Base-by-base conservation (phyloP, 495 filamentous ascomycete genomes). In the Hypoxylon fragiforme region DNA sequence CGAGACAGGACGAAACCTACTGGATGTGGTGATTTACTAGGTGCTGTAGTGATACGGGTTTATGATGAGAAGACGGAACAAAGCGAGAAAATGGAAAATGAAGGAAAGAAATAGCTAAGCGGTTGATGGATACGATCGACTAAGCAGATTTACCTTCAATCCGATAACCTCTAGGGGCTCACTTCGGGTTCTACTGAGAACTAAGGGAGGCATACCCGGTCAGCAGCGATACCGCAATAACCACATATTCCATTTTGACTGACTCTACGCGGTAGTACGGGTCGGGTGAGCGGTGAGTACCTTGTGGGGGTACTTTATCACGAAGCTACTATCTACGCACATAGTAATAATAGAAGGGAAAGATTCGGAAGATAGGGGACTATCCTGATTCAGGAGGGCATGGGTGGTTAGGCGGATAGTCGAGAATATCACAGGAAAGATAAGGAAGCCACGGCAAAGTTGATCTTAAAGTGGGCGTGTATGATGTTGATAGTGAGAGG, bases 171-270 rank as follows among this genome's bases (percentile, higher is more conserved):
- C 26, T 44, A n/a, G n/a, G n/a, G n/a, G n/a, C n/a, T n/a, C n/a
- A n/a, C n/a, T 38, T 56, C 54, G 41, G 58, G 15, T 48, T 53
- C 42, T 56, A 51, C 51, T 34, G 24, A 53, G 42, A 44, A 49
- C 43, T 46, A 50, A n/a, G n/a, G n/a, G n/a, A n/a, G 3, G 34
- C 43, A 14, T 21, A 35, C 20, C 47, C 13, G 21, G 58, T 51
- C 47, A 61, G 46, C 57, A 48, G 57, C 51, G 57, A 61, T 61
- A 61, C 51, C 57, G 57, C 57, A 41, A 55, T 9, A 20, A 37
- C 16, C 28, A 51, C n/a, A 16, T 20, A 12, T 9, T 14, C 21
- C 38, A 38, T 26, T 50, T 19, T 24, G 32, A 30, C 50, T 46
- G 12, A 44, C 32, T 48, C 36, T 55, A 44, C 16, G 32, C 15